A percentile compares a stretch with the other conserved stretches of the same genome.
Evolutionary conservation across 2,329 filamentous ascomycete species (phyloP).

Genomic region (Apiospora rasikravindrae): DNA sequence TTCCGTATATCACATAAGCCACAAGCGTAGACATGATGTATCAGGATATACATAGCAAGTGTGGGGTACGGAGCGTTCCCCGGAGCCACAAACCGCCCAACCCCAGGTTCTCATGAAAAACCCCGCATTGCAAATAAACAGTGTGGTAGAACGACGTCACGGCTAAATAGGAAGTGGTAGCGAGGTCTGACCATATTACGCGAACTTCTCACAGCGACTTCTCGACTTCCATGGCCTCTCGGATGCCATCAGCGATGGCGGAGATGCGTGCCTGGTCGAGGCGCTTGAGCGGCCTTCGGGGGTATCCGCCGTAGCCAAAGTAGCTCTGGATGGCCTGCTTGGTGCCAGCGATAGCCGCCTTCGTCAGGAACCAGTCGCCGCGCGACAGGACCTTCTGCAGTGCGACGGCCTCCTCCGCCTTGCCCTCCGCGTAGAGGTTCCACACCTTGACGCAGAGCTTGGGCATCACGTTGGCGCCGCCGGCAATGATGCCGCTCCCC

Average conservation of each 20-base stretch:
- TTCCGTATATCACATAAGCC: neutral
- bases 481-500: constrained; percentile 70
- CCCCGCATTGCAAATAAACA: constrained; percentile 3
- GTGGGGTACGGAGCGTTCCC: neutral
- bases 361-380: constrained; percentile 67
- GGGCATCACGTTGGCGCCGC: constrained; percentile 73
- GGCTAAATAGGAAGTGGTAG: neutral
- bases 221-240: constrained; percentile 37
- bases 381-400: constrained; percentile 68
- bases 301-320: constrained; percentile 68
- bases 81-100: neutral
- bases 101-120: neutral
- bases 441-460: constrained; percentile 67
- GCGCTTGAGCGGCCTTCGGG: constrained; percentile 55
- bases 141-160: neutral
- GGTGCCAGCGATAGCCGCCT: constrained; percentile 69
- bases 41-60: neutral
- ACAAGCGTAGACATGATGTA: neutral
- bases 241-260: constrained; percentile 37
- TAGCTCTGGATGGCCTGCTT: constrained; percentile 68
- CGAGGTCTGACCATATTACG: neutral
- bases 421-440: constrained; percentile 63
- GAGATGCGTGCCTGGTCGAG: constrained; percentile 33
- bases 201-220: constrained; percentile 19
- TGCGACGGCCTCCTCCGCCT: constrained; percentile 61